Evolutionary conservation across 768 basidiomycete species (phyloP), one percentile per base, ranked within the genome.

Genomic region (Holtermannia corniformis): DNA sequence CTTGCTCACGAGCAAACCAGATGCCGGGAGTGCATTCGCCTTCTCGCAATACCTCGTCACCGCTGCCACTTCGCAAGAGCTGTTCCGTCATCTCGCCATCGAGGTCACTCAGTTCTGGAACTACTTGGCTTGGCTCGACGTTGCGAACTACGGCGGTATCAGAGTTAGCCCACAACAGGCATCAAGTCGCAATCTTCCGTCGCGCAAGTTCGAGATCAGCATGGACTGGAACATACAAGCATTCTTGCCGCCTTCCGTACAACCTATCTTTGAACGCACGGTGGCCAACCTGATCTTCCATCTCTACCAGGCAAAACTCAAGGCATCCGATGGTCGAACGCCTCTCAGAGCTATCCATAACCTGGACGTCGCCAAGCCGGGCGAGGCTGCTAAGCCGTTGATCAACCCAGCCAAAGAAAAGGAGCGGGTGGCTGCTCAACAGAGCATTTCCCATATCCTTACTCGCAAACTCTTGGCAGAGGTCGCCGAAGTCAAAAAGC

Each of bases 31-130:
- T 4, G 93, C 95, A 0, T 81, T 85, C 63, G 95, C 95, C 0
- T 99, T 97, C 68, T 90, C 91, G 1, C 91, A 86, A 14, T 97
- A 97, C 72, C 85, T 97, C 67, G 83, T 85, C 23, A 85, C 86
- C 0, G 95, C 95, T 0, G 87, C 93, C 57, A 93, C 85, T 22
- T 85, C 88, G 3, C 85, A 96, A 64, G 93, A 97, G 58, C 78
- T 99, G 13, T 99, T 99, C 77, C 86, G 92, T 62, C 89, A 95
- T 56, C 78, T 97, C 24, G 85, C 85, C 66, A 79, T 99, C 54
- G 78, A 84, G 43, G 85, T 90, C 19, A 83, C 86, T 23, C 80
- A 84, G 3, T 95, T 85, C 74, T 99, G 92, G 75, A 90, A 97
- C 74, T 89, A 87, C 67, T 75, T 97, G 7, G 75, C 96, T 23